phyloP scores from a whole-genome alignment of 805 yeast species.

The Wickerhamiella cacticola region DNA sequence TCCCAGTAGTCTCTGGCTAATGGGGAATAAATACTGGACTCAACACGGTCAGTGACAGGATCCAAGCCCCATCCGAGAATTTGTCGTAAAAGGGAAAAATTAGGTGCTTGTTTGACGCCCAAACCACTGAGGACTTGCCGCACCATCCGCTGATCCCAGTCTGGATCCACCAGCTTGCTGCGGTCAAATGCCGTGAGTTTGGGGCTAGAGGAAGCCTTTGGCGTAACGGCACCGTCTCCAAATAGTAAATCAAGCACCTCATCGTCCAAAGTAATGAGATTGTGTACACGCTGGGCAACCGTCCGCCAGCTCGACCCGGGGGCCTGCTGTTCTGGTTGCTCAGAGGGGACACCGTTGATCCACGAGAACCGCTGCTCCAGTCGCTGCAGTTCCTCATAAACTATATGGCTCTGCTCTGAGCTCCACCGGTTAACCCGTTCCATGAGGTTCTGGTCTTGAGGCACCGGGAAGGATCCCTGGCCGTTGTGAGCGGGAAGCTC shows the following conservation, averaged over 20 bases:
- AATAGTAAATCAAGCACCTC: conserved; percentile 29
- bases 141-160: conserved; percentile 16
- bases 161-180: conserved; percentile 9
- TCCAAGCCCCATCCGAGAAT: conserved; percentile 6
- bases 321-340: neutral
- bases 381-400: conserved; percentile 24
- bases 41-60: neutral
- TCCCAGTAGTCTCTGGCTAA: conserved; percentile 1
- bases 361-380: conserved; percentile 17
- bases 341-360: neutral
- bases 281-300: conserved; percentile 17
- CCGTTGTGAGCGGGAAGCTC: conserved; percentile 30
- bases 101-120: conserved; percentile 5
- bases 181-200: conserved; percentile 12
- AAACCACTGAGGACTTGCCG: conserved; percentile 3
- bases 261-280: conserved; percentile 29
- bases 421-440: conserved; percentile 34
- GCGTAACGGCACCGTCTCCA: conserved; percentile 20
- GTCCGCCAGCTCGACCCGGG: conserved; percentile 14
- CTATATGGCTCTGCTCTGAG: conserved; percentile 29
- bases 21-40: neutral
- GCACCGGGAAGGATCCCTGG: conserved; percentile 24
- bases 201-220: conserved; percentile 12
- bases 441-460: conserved; percentile 23
- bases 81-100: neutral